phyloP scores from a whole-genome alignment of 495 filamentous ascomycete species.

The Podospora sp. region DNA sequence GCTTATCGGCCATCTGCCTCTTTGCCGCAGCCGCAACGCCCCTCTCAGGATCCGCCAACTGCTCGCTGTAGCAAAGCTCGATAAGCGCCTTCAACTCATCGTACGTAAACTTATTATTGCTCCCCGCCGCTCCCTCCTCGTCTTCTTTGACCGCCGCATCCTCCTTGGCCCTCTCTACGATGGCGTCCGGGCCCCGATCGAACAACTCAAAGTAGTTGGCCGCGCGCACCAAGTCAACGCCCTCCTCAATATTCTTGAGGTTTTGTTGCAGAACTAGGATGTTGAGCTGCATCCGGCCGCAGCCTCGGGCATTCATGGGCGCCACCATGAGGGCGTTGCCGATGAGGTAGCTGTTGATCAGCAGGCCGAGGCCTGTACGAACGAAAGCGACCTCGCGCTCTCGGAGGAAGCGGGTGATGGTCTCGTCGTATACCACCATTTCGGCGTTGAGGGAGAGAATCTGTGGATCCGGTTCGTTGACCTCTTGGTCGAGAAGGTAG shows the following conservation, averaged over 20 bases:
- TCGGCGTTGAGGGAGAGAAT: constrained; percentile 78
- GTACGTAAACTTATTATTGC: constrained; percentile 61
- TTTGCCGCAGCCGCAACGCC: constrained; percentile 73
- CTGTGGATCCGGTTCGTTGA: constrained; percentile 75
- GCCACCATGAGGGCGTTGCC: constrained; percentile 47
- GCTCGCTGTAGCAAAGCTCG: constrained; percentile 85
- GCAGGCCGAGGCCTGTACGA: constrained; percentile 64
- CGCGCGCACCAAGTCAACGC: constrained; percentile 68
- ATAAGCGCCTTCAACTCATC: constrained; percentile 84
- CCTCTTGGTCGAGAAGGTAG: constrained; percentile 72
- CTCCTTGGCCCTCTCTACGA: constrained; percentile 64
- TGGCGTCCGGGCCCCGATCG: constrained; percentile 70
- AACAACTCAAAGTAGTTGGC: constrained; percentile 81
- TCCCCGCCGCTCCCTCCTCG: constrained; percentile 27
- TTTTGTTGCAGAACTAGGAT: constrained; percentile 94
- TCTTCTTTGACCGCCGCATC: constrained; percentile 46
- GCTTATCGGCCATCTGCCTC: constrained; percentile 72
- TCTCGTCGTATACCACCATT: constrained; percentile 82
- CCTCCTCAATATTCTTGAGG: constrained; percentile 84
- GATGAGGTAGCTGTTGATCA: constrained; percentile 48
- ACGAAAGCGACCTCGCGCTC: constrained; percentile 68
- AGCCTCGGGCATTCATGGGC: constrained; percentile 62
- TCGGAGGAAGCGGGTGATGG: constrained; percentile 68
- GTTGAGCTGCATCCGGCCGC: constrained; percentile 81
- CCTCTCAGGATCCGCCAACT: constrained; percentile 67